Conservation (phyloP, 139 green algal genomes). For the Chlorella sp. region DNA sequence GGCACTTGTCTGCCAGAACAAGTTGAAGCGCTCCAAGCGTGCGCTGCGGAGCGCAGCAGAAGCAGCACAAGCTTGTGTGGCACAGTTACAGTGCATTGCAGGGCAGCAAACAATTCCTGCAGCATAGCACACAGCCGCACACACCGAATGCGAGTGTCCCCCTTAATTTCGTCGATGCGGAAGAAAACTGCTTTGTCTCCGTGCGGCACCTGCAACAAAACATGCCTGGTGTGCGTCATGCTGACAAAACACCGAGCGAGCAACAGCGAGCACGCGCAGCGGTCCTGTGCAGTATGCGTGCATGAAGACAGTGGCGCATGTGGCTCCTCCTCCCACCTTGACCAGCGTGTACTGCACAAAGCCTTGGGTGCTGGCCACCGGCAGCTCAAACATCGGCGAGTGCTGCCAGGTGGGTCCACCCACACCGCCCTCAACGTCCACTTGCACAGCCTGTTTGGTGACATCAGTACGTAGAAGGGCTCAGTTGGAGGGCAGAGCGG, state of each 20-base stretch:
- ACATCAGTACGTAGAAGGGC: not conserved
- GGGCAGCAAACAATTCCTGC: not conserved
- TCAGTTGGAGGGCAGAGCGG: not conserved
- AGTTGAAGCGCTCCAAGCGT: slow-evolving; percentile 43
- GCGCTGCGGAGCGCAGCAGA: not conserved
- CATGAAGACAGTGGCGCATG: not conserved
- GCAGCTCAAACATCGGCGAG: slow-evolving; percentile 13
- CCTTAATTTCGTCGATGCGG: slow-evolving; percentile 4
- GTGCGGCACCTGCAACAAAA: not conserved
- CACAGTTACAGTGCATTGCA: too few relatives aligned
- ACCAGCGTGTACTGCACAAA: slow-evolving; percentile 33
- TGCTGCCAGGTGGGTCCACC: slow-evolving; percentile 24
- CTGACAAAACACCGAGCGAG: too few relatives aligned
- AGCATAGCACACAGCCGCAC: not conserved
- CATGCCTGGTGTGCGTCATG: too few relatives aligned
- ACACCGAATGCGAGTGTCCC: not conserved
- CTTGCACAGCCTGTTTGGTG: not conserved
- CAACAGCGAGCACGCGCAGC: too few relatives aligned
- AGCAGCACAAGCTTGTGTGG: too few relatives aligned
- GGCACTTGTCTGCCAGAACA: slow-evolving; percentile 30
- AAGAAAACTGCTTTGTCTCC: slow-evolving; percentile 34
- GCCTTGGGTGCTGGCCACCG: not conserved
- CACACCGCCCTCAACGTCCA: slow-evolving; percentile 16
- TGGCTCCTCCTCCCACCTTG: not conserved
- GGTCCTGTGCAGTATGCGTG: not conserved